Evolutionary conservation across 768 basidiomycete genomes (phyloP).

Genomic region (Steccherinum ochraceum): DNA sequence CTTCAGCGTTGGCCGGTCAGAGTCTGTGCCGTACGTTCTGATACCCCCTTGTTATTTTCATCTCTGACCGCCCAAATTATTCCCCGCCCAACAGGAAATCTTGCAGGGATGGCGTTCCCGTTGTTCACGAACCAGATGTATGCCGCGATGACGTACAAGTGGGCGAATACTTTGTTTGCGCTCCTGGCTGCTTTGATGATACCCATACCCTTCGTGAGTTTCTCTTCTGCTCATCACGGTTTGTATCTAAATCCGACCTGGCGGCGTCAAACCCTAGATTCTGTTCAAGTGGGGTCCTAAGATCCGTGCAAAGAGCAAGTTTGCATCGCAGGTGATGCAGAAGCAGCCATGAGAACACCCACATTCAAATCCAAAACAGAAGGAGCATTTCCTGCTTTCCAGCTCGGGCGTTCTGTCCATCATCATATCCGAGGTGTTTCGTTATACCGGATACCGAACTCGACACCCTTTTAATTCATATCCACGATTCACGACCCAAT

Average conservation of each 20-base stretch:
- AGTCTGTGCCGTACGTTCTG: conserved; percentile 34
- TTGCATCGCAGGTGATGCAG: conserved; percentile 16
- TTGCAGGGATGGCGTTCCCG: conserved; percentile 38
- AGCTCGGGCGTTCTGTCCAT: too few species aligned
- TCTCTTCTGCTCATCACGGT: background rate
- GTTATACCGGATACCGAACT: too few species aligned
- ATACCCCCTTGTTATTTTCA: background rate
- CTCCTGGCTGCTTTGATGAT: conserved; percentile 36
- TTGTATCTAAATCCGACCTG: background rate
- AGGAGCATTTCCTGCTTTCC: too few species aligned
- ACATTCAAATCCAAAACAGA: too few species aligned
- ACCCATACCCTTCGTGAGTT: conserved; percentile 37
- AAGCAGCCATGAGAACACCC: too few species aligned
- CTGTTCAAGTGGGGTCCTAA: conserved; percentile 19
- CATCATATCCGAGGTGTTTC: too few species aligned
- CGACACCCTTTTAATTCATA: too few species aligned
- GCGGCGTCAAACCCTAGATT: conserved; percentile 9
- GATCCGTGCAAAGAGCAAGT: conserved; percentile 21
- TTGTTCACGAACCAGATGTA: conserved; percentile 45
- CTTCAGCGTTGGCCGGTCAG: conserved; percentile 49
- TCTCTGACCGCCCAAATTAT: background rate
- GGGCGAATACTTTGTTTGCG: conserved; percentile 40
- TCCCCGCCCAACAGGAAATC: conserved; percentile 24
- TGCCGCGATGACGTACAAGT: conserved; percentile 38
- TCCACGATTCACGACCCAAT: too few species aligned